A percentile compares a stretch with the other conserved stretches of the same genome.
Conservation (phyloP, 139 green algal genomes). For the Yamagishiella unicocca region DNA sequence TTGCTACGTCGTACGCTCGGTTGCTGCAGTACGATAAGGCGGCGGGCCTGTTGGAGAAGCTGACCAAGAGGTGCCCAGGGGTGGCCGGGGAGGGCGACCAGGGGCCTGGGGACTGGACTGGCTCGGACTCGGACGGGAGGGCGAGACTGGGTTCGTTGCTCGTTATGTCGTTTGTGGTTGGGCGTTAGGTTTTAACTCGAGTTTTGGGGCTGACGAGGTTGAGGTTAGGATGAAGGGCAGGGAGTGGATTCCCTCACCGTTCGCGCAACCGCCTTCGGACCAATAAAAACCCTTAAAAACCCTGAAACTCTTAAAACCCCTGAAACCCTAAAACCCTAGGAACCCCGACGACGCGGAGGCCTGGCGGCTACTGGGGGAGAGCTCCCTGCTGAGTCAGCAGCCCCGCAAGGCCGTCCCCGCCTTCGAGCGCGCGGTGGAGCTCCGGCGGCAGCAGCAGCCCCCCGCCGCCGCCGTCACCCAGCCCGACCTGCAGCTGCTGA, state of each 20-base stretch:
- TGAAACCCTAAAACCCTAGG: neutral
- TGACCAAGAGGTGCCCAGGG: constrained; percentile 38
- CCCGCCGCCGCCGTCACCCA: neutral
- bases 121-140: too few relatives aligned
- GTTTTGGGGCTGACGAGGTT: too few relatives aligned
- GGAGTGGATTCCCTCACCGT: too few relatives aligned
- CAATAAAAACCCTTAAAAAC: neutral
- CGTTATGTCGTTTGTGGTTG: too few relatives aligned
- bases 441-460: constrained; percentile 18
- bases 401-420: constrained; percentile 51
- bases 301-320: neutral
- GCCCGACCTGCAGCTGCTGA: constrained; percentile 58
- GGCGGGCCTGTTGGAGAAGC: constrained; percentile 60
- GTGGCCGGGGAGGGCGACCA: too few relatives aligned
- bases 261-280: too few relatives aligned
- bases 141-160: too few relatives aligned
- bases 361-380: constrained; percentile 70
- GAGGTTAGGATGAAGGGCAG: too few relatives aligned
- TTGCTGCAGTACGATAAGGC: constrained; percentile 65
- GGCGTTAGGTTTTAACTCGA: too few relatives aligned
- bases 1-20: constrained; percentile 63
- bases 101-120: too few relatives aligned
- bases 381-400: constrained; percentile 58
- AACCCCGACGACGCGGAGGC: constrained; percentile 59
- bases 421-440: constrained; percentile 62